Evolutionary conservation across 768 basidiomycete genomes (phyloP).

Genomic region (Lentinula edodes): DNA sequence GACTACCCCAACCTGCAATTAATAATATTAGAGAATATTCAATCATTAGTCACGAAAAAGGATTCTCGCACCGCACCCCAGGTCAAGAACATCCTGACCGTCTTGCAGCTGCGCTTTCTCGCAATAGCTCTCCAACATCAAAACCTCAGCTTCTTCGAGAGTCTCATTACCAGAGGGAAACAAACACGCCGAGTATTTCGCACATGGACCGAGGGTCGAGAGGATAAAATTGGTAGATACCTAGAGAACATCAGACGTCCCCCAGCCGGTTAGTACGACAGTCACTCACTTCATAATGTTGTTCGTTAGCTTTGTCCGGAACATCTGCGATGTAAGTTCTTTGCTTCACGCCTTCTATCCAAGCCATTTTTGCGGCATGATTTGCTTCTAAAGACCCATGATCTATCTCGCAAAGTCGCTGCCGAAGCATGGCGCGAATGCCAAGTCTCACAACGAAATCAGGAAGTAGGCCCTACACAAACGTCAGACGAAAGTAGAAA

Average conservation of each 20-base stretch:
- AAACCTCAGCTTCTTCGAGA: conserved; percentile 56
- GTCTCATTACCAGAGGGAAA: conserved; percentile 58
- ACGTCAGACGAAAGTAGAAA: background rate
- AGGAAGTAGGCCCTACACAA: conserved; percentile 58
- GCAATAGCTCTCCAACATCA: conserved; percentile 66
- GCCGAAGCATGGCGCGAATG: conserved; percentile 43
- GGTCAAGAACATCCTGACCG: conserved; percentile 58
- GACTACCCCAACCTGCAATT: conserved; percentile 59
- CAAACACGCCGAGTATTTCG: conserved; percentile 64
- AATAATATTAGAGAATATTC: background rate
- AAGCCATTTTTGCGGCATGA: conserved; percentile 62
- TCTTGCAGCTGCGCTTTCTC: conserved; percentile 56
- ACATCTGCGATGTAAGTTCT: conserved; percentile 51
- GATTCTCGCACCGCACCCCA: conserved; percentile 51
- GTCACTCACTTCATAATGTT: conserved; percentile 60
- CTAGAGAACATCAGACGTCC: conserved; percentile 19
- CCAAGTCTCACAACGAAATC: conserved; percentile 46
- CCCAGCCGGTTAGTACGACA: background rate
- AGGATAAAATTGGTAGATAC: conserved; percentile 59
- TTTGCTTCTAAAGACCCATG: conserved; percentile 53
- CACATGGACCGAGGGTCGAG: conserved; percentile 57
- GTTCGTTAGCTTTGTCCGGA: conserved; percentile 68
- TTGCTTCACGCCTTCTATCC: conserved; percentile 47
- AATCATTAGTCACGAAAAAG: background rate
- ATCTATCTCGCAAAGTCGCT: conserved; percentile 56